Evolutionary conservation across 1,139 yeast species (phyloP).

Genomic region (Pichia sp.): DNA sequence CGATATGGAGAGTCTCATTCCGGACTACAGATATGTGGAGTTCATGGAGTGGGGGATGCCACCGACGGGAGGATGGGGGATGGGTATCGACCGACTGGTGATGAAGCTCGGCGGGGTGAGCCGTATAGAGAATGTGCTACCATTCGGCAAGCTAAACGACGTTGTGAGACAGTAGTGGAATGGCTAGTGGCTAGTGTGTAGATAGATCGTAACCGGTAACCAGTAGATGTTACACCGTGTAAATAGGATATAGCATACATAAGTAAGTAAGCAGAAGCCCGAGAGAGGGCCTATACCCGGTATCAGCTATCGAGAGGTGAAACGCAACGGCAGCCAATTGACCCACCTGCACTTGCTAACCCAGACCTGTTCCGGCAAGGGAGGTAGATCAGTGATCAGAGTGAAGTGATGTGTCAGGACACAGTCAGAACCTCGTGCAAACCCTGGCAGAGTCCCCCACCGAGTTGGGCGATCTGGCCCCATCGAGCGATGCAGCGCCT

Average conservation of each 20-base stretch:
- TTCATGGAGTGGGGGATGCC: slow-evolving; percentile 93
- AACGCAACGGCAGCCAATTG: too few relatives aligned
- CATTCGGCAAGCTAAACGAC: slow-evolving; percentile 80
- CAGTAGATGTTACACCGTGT: too few relatives aligned
- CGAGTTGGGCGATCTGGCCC: neutral
- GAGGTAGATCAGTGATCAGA: too few relatives aligned
- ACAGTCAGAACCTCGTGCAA: too few relatives aligned
- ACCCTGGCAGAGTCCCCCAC: neutral
- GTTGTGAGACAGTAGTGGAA: slow-evolving; percentile 51
- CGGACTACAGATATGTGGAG: slow-evolving; percentile 70
- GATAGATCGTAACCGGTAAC: too few relatives aligned
- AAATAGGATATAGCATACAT: neutral
- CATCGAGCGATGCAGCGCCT: too few relatives aligned
- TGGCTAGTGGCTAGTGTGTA: neutral
- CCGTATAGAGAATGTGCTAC: slow-evolving; percentile 75
- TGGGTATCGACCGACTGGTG: slow-evolving; percentile 86
- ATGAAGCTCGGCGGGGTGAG: slow-evolving; percentile 69
- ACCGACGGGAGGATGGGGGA: slow-evolving; percentile 98
- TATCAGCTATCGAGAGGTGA: too few relatives aligned
- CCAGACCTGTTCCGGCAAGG: too few relatives aligned
- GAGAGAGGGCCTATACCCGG: too few relatives aligned
- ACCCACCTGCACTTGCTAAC: too few relatives aligned
- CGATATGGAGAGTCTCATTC: slow-evolving; percentile 65
- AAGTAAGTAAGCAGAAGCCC: too few relatives aligned
- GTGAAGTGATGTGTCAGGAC: too few relatives aligned